Evolutionary conservation across 768 basidiomycete species (phyloP).

Genomic region (Russula earlei): DNA sequence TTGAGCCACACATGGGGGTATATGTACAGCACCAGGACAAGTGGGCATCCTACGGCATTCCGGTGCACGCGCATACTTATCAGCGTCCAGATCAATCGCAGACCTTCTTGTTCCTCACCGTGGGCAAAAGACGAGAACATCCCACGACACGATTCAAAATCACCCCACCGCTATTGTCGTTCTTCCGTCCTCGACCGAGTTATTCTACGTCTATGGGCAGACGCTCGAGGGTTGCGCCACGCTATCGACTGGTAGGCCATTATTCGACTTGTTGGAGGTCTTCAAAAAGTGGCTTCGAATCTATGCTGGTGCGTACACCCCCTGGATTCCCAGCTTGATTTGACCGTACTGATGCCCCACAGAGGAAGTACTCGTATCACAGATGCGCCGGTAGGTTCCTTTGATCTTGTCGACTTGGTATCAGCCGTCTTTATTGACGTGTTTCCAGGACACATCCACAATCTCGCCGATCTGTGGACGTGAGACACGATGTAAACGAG

Average conservation of each 20-base stretch:
- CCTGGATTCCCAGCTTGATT: background rate
- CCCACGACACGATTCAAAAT: constrained; percentile 45
- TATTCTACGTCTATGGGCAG: constrained; percentile 97
- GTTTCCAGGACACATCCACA: constrained; percentile 32
- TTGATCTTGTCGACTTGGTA: background rate
- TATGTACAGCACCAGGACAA: constrained; percentile 97
- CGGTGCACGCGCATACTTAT: background rate
- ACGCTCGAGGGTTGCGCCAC: constrained; percentile 91
- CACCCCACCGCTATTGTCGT: constrained; percentile 48
- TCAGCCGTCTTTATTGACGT: background rate
- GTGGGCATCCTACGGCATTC: constrained; percentile 32
- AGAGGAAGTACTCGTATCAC: constrained; percentile 82
- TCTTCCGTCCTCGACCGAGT: constrained; percentile 86
- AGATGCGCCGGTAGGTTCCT: constrained; percentile 57
- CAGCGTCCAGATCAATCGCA: constrained; percentile 55
- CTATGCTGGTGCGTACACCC: constrained; percentile 65
- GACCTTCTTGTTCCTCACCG: constrained; percentile 88
- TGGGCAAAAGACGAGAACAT: constrained; percentile 48
- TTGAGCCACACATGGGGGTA: constrained; percentile 85
- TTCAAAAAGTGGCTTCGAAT: constrained; percentile 92
- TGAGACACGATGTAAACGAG: constrained; percentile 64
- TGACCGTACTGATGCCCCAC: constrained; percentile 16
- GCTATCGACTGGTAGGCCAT: constrained; percentile 71
- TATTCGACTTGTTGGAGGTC: constrained; percentile 71
- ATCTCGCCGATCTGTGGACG: constrained; percentile 66